phyloP scores from a whole-genome alignment of 2,329 filamentous ascomycete species.

The Cercospora canescens region DNA sequence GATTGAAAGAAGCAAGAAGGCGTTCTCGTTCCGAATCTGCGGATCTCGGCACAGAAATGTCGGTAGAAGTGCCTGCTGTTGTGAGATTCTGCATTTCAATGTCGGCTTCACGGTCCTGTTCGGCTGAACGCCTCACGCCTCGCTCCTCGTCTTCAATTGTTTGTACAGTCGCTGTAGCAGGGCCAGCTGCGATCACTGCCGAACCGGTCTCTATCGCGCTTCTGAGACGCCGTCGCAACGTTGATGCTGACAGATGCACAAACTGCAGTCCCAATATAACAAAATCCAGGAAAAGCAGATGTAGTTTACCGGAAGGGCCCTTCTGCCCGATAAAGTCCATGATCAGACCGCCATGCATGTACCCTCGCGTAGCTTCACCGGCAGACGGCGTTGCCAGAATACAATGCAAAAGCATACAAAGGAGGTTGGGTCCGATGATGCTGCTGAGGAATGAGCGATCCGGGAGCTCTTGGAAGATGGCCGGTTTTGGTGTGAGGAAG shows the following conservation, averaged over 20 bases:
- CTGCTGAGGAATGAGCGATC: slow-evolving; percentile 54
- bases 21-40: slow-evolving; percentile 19
- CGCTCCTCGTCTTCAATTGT: slow-evolving; percentile 62
- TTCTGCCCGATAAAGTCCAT: slow-evolving; percentile 66
- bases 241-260: slow-evolving; percentile 55
- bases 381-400: slow-evolving; percentile 42
- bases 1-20: slow-evolving; percentile 19
- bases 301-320: slow-evolving; percentile 55
- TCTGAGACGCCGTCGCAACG: slow-evolving; percentile 53
- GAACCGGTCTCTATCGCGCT: slow-evolving; percentile 30
- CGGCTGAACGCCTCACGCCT: slow-evolving; percentile 47
- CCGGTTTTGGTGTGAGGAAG: slow-evolving; percentile 60
- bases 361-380: slow-evolving; percentile 52
- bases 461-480: slow-evolving; percentile 40
- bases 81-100: slow-evolving; percentile 43
- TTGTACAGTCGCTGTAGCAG: slow-evolving; percentile 40
- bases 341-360: slow-evolving; percentile 62
- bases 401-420: slow-evolving; percentile 58
- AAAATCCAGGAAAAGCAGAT: slow-evolving; percentile 55
- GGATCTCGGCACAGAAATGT: slow-evolving; percentile 11
- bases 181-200: slow-evolving; percentile 12
- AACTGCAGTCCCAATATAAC: slow-evolving; percentile 58
- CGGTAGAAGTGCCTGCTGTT: slow-evolving; percentile 19
- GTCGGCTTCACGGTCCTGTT: slow-evolving; percentile 39
- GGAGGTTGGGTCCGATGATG: slow-evolving; percentile 55